Conservation (phyloP, 2,329 filamentous ascomycete species). For the Penicillium sp. region DNA sequence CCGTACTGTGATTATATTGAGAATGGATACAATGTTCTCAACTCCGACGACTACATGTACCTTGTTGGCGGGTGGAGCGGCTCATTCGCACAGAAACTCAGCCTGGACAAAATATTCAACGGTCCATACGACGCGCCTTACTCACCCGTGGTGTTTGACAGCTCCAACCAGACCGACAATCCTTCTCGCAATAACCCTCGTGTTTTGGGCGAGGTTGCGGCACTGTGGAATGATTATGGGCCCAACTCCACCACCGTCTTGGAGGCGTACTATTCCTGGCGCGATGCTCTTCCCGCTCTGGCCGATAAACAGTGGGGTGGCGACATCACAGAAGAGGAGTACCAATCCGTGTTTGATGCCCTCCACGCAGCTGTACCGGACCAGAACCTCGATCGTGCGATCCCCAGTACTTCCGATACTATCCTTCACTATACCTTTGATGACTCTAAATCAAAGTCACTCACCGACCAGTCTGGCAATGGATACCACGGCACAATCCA, state of each 20-base stretch:
- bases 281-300: constrained; percentile 47
- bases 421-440: constrained; percentile 49
- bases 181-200: constrained; percentile 40
- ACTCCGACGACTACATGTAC: constrained; percentile 55
- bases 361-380: constrained; percentile 46
- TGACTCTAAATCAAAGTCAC: constrained; percentile 28
- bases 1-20: constrained; percentile 50
- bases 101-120: constrained; percentile 49
- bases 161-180: constrained; percentile 49
- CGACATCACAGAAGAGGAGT: constrained; percentile 44
- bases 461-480: constrained; percentile 30
- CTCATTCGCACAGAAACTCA: constrained; percentile 40
- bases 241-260: constrained; percentile 50
- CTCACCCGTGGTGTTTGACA: constrained; percentile 52
- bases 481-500: constrained; percentile 43
- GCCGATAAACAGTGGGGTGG: constrained; percentile 59
- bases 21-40: constrained; percentile 53
- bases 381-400: constrained; percentile 50
- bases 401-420: constrained; percentile 40
- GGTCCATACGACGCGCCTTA: constrained; percentile 47
- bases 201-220: constrained; percentile 49
- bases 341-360: constrained; percentile 38
- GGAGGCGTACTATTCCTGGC: constrained; percentile 53
- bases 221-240: constrained; percentile 56
- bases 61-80: constrained; percentile 51